Base-by-base conservation (phyloP, 169 alveolate genomes). In the Plasmodium relictum region DNA sequence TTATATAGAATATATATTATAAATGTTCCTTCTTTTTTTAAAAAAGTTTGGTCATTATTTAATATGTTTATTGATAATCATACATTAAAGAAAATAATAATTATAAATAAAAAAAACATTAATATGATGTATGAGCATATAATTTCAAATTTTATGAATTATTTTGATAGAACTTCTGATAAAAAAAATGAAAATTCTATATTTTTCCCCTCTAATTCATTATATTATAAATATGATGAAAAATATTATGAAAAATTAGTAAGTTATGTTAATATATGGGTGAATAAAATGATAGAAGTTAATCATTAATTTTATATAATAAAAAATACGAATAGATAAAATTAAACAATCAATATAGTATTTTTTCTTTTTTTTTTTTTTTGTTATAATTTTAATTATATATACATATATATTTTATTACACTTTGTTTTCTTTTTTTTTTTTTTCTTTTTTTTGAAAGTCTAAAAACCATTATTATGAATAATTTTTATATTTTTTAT, bases 61-160 rank as follows among this genome's bases (percentile, higher is more conserved):
- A 78, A 78, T 44, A 78, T 78, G 89, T 78, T 78, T 50, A 78
- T 78, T 12, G 89, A 78, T 78, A 78, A 78, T 78, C 89, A 78
- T 56, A 78, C 89, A 9, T 54, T 78, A 58, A 78, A 78, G n/a
- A 78, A 78, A 78, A 78, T 78, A 48, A 78, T 78, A 7, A 65
- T 78, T 59, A 78, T 78, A 26, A 78, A 78, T 78, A 78, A 78
- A 65, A 78, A 78, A 78, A 78, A 78, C 7, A 78, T 78, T 20
- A 78, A 24, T 58, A n/a, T 78, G 59, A 78, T 78, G 89, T 78
- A 78, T 69, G 89, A 78, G 14, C 89, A 78, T 59, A 78, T 78
- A 7, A 61, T 50, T 9, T 6, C 42, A 26, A 39, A 39, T 69
- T 58, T 78, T 70, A 78, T 78, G 89, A 66, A 78, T n/a, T 68